Base-by-base conservation (phyloP, 2,329 filamentous ascomycete species). In the Colletotrichum agaves region DNA sequence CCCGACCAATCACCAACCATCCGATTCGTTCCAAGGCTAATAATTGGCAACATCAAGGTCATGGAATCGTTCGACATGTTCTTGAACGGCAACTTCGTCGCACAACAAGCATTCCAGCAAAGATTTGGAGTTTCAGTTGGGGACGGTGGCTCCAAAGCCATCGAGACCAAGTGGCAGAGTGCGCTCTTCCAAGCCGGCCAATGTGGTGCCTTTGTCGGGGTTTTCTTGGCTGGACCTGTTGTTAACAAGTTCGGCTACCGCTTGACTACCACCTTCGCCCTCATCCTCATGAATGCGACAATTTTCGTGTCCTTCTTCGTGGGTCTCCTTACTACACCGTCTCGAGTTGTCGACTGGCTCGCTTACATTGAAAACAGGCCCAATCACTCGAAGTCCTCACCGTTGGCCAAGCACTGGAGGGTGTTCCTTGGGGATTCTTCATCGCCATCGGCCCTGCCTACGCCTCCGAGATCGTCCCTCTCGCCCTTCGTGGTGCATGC, bases 391-490 rank as follows among this genome's bases (percentile, higher is more conserved):
- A 74, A 2, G 71, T 84, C 69, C 77, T 85, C 61, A 81, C 87
- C 46, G 79, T 80, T 1, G 78, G 83, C 21, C 87, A 90, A 77
- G 78, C 87, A 27, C 80, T 90, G 53, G 86, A 88, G 75, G 87
- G 87, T 70, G 72, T 90, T 15, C 87, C 81, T 0, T 90, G 88
- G 88, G 87, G 88, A 21, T 83, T 89, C 71, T 90, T 90, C 77
- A 88, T 89, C 70, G 86, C 87, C 73, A 88, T 88, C 74, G 82
- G 87, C 10, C 87, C 87, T 1, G 87, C 87, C 2, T 89, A 89
- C 78, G 86, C 84, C 75, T 80, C 79, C 71, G 87, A 90, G 74
- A 87, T 90, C 56, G 85, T 88, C 11, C 87, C 87, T 0, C 80
- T 90, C 41, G 77, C 78, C 71, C 79, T 90, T 47, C 79, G 87